Conservation (phyloP, 1,284 basidiomycete genomes). For the Marasmius sp. region DNA sequence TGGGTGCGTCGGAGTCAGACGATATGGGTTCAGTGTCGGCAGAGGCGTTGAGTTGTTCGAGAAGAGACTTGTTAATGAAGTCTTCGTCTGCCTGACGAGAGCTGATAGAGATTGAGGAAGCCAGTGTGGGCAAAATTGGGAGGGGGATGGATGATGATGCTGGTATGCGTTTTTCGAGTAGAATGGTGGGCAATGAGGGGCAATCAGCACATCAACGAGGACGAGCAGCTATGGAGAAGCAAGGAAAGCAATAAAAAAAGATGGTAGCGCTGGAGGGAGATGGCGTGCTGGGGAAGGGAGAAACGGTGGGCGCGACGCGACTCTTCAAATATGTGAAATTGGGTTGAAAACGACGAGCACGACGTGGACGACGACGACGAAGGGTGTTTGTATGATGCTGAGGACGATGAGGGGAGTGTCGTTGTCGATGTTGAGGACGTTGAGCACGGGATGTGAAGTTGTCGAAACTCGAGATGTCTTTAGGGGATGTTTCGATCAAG, state of each 20-base stretch:
- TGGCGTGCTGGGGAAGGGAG: background rate
- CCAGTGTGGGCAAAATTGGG: slow-evolving; percentile 56
- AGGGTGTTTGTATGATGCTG: slow-evolving; percentile 11
- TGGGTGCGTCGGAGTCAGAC: slow-evolving; percentile 52
- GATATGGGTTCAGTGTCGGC: slow-evolving; percentile 71
- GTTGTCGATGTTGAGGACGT: slow-evolving; percentile 28
- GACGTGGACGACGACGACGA: slow-evolving; percentile 13
- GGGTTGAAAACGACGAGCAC: slow-evolving; percentile 17
- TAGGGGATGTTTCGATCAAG: slow-evolving; percentile 27
- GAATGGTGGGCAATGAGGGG: slow-evolving; percentile 18
- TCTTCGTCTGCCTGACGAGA: slow-evolving; percentile 64
- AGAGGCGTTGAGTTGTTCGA: slow-evolving; percentile 77
- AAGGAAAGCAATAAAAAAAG: background rate
- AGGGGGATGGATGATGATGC: slow-evolving; percentile 28
- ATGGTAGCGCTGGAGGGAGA: slow-evolving; percentile 6
- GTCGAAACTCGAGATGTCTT: slow-evolving; percentile 19
- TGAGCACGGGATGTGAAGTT: slow-evolving; percentile 21
- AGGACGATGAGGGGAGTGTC: slow-evolving; percentile 21
- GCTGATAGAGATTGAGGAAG: slow-evolving; percentile 44
- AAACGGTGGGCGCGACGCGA: slow-evolving; percentile 9
- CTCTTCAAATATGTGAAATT: slow-evolving; percentile 4
- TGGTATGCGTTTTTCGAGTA: slow-evolving; percentile 26
- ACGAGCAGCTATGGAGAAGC: slow-evolving; percentile 8
- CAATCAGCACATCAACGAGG: slow-evolving; percentile 29
- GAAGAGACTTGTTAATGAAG: slow-evolving; percentile 77